These are phyloP conservation scores for Rosellinia necatrix DNA, from an alignment of 2,329 filamentous ascomycete species.

Conservation along the genomic window DNA sequence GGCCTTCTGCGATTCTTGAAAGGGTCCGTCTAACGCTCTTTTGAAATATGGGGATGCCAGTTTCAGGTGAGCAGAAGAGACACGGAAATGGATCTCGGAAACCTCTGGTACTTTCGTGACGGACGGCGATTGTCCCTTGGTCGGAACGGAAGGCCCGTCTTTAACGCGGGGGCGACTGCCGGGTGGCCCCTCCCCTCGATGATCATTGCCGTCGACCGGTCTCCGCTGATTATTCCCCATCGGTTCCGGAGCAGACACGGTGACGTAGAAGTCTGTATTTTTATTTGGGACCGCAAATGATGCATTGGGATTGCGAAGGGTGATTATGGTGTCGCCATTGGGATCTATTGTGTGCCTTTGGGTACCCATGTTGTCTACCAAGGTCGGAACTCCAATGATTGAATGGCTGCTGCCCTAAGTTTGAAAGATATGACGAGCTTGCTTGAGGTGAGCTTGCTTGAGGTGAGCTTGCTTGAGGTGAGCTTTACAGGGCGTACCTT, in stretches of 20 bases:
- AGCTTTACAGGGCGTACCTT: too few relatives aligned
- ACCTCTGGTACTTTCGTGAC: too few relatives aligned
- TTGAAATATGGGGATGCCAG: constrained; percentile 12
- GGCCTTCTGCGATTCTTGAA: neutral
- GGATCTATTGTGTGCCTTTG: constrained; percentile 1
- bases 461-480: too few relatives aligned
- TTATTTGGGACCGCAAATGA: neutral
- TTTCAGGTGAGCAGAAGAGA: constrained; percentile 11
- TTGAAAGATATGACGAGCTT: too few relatives aligned
- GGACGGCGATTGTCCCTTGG: too few relatives aligned
- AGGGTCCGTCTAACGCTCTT: neutral
- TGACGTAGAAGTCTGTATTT: neutral
- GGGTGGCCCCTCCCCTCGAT: too few relatives aligned
- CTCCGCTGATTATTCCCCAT: too few relatives aligned
- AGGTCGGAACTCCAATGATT: too few relatives aligned
- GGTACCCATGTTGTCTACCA: neutral
- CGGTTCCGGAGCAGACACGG: neutral
- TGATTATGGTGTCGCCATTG: constrained; percentile 6
- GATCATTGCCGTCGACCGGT: too few relatives aligned
- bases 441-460: too few relatives aligned
- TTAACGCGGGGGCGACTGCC: neutral
- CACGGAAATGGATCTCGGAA: neutral
- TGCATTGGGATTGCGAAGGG: neutral
- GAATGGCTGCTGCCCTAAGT: too few relatives aligned
- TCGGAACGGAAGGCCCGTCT: neutral